Evolutionary conservation across 225 moss, liverwort and hornwort species (phyloP).

Genomic region (Pleurozium schreberi): DNA sequence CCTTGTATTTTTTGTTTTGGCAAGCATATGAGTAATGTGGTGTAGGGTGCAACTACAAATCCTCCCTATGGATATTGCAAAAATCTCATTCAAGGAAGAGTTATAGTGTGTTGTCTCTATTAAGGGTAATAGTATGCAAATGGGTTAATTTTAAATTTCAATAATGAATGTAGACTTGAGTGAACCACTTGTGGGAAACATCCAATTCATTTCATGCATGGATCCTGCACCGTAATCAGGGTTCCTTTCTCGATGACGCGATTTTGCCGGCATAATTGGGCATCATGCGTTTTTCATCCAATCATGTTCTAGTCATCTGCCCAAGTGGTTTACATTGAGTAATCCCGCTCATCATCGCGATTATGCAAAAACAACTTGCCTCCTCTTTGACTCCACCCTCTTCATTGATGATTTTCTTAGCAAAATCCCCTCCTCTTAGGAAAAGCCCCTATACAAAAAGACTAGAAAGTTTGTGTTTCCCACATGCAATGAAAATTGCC

Average conservation of each 20-base stretch:
- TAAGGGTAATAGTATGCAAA: no score
- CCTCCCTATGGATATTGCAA: background rate
- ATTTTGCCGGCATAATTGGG: no score
- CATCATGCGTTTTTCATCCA: no score
- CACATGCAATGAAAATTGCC: background rate
- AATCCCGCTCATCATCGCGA: background rate
- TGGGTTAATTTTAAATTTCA: no score
- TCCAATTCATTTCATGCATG: no score
- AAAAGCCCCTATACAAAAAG: background rate
- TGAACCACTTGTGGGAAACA: no score
- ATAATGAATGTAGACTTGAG: no score
- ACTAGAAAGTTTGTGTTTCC: background rate
- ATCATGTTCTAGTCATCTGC: no score
- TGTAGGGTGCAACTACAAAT: background rate
- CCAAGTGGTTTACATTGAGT: accelerated
- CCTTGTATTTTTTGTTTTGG: background rate
- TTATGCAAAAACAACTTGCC: accelerated
- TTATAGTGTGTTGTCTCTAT: background rate
- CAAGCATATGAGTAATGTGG: background rate
- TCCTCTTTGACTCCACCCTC: background rate
- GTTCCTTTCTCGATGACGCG: no score
- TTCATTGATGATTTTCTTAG: background rate
- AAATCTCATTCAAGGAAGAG: background rate
- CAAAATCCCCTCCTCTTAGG: background rate
- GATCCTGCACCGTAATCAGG: no score